phyloP scores from a whole-genome alignment of 495 filamentous ascomycete genomes.

The Cercophora scortea region DNA sequence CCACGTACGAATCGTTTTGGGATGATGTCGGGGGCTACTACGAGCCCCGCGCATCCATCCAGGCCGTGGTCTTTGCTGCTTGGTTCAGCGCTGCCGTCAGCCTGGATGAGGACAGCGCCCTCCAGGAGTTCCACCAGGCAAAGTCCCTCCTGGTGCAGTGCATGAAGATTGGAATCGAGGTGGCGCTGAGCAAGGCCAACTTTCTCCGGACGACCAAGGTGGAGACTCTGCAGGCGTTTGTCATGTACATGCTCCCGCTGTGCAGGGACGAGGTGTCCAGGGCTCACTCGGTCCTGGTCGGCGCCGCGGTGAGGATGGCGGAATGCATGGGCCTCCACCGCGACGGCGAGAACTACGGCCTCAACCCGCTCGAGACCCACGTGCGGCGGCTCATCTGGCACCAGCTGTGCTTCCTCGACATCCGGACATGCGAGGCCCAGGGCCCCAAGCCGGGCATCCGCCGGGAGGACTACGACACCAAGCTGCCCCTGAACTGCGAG shows the following conservation, averaged over 20 bases:
- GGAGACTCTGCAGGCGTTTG: constrained; percentile 65
- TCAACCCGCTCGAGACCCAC: constrained; percentile 60
- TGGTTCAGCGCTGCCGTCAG: constrained; percentile 62
- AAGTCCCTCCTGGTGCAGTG: constrained; percentile 48
- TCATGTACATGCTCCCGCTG: constrained; percentile 63
- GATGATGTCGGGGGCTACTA: constrained; percentile 43
- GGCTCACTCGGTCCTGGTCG: constrained; percentile 61
- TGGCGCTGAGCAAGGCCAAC: constrained; percentile 54
- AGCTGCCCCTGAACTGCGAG: constrained; percentile 58
- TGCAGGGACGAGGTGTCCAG: constrained; percentile 63
- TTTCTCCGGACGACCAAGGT: constrained; percentile 62
- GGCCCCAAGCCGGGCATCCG: constrained; percentile 62
- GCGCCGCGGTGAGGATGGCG: constrained; percentile 61
- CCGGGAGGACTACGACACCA: constrained; percentile 62
- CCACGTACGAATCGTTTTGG: constrained; percentile 56
- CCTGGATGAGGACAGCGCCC: constrained; percentile 45
- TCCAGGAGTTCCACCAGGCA: constrained; percentile 39
- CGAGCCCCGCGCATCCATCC: constrained; percentile 54
- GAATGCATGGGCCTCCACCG: constrained; percentile 72
- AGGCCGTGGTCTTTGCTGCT: constrained; percentile 59
- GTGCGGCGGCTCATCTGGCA: constrained; percentile 73
- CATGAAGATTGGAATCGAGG: constrained; percentile 57
- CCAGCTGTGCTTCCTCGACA: constrained; percentile 66
- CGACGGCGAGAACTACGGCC: constrained; percentile 56
- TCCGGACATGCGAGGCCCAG: constrained; percentile 67